Base-by-base conservation (phyloP, 1,139 yeast genomes). In the Nakaseomyces glabratus region DNA sequence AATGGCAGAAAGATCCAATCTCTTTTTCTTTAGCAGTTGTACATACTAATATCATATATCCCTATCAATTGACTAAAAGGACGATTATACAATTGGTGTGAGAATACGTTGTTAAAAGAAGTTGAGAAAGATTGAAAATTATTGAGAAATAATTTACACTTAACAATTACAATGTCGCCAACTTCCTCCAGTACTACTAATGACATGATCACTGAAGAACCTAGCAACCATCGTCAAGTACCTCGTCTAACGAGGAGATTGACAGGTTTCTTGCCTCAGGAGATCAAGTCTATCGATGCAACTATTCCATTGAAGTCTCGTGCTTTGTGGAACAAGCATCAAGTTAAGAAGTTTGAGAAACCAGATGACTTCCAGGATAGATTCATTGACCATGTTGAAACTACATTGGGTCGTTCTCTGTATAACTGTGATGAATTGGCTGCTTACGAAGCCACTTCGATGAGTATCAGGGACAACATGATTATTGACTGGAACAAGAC, bases 341-440 rank as follows among this genome's bases (percentile, higher is more conserved):
- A 71, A 16, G 67, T 67, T 10, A 59, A 62, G 39, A 72, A 73
- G 44, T 71, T 78, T 45, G 55, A 63, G 33, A 58, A 68, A 32
- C 63, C 65, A 35, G 79, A 71, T n/a, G 73, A 66, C 24, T 82
- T 86, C 53, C 84, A 85, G 56, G 56, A 64, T 33, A 70, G 71
- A 42, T 82, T 88, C 55, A 82, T 86, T 36, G 72, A 74, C 47
- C 94, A 86, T 57, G 95, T 86, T 31, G 96, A 86, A 61, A 81
- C 93, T 30, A 74, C 90, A 1, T 66, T 88, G 54, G 96, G 94
- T 16, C 71, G 96, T 51, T 84, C 90, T 28, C 65, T 86, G 68
- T 84, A 82, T 69, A 86, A 88, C 57, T 85, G 95, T 63, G 96
- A 86, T 57, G 78, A 79, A 40, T 66, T 85, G 57, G 95, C 95